Conservation (phyloP, 2,329 filamentous ascomycete genomes). For the Chaetomium sp. region DNA sequence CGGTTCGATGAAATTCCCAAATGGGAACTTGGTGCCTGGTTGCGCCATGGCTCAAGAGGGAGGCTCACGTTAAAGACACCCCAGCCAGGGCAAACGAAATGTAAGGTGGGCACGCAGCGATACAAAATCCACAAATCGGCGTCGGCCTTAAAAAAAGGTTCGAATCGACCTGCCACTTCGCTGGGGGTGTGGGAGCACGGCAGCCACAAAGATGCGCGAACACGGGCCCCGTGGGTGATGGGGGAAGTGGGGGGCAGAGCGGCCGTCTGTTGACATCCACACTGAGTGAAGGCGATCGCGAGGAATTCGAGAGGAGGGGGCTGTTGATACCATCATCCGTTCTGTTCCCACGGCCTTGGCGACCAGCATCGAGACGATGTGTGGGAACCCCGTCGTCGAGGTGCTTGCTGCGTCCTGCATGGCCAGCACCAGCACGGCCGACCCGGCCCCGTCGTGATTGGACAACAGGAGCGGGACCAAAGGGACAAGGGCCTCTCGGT, state of each 20-base stretch:
- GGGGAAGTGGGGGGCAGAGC: neutral
- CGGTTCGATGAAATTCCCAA: slow-evolving; percentile 25
- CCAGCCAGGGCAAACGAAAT: slow-evolving; percentile 1
- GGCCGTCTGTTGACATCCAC: too few species aligned
- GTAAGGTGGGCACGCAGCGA: slow-evolving; percentile 1
- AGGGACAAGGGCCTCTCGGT: neutral
- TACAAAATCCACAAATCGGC: slow-evolving; percentile 9
- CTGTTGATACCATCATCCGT: too few species aligned
- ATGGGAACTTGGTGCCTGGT: slow-evolving; percentile 24
- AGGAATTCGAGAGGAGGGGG: too few species aligned
- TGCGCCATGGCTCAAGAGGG: slow-evolving; percentile 14
- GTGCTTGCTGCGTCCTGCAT: slow-evolving; percentile 11
- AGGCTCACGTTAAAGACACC: slow-evolving; percentile 1
- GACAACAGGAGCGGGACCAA: slow-evolving; percentile 12
- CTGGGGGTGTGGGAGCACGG: slow-evolving; percentile 19
- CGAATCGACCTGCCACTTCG: slow-evolving; percentile 4
- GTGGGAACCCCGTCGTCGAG: neutral
- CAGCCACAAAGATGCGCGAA: slow-evolving; percentile 10
- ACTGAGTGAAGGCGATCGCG: too few species aligned
- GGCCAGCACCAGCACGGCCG: slow-evolving; percentile 14
- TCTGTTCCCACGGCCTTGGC: neutral
- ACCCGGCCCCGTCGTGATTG: slow-evolving; percentile 18
- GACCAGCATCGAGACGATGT: neutral
- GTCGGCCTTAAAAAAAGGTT: neutral
- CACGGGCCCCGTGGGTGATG: neutral